Evolutionary conservation across 371 early-diverging fungal genomes (phyloP), one percentile per base, ranked within the genome.

Genomic region (Coemansia sp.): DNA sequence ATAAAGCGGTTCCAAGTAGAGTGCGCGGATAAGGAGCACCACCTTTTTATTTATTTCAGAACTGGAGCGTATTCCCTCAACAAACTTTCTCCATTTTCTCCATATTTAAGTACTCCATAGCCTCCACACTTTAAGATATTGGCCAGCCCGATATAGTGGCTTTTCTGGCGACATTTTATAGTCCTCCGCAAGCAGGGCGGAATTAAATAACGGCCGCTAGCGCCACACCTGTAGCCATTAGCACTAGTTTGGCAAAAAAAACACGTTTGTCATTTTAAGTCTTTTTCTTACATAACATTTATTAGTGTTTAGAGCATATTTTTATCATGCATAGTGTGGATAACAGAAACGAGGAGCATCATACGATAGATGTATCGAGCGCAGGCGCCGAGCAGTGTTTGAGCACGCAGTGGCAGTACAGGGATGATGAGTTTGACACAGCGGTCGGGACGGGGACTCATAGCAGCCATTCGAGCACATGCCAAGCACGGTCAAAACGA

Each of bases 391-490:
- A 54, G 25, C 14, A 28, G 28, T 28, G n/a, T 7, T 21, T 14
- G 54, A 26, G 28, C 12, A 7, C 54, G 21, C 54, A 54, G 28
- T 54, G 54, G 54, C 54, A 26, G 54, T 5, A 28, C 28, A 28
- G 7, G 2, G 28, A 14, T 6, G 30, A 26, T n/a, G 54, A 54
- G 26, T 54, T 54, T 3, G 54, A 54, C 28, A 54, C 54, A 5
- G 28, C 28, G n/a, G n/a, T 26, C 7, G n/a, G 54, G 28, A 54
- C 54, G 26, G 28, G 14, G 14, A 28, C 28, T n/a, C 6, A 16
- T 12, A 26, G 54, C 54, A 54, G 54, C 54, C 54, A 26, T 7
- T 12, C 25, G 57, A 57, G 18, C 57, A 37, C 57, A 18, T 57
- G 54, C 16, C 54, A 26, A n/a, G 18, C 56, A 3, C 56, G 33